phyloP scores from a whole-genome alignment of 2,329 filamentous ascomycete species.

The Talaromyces verruculosus region DNA sequence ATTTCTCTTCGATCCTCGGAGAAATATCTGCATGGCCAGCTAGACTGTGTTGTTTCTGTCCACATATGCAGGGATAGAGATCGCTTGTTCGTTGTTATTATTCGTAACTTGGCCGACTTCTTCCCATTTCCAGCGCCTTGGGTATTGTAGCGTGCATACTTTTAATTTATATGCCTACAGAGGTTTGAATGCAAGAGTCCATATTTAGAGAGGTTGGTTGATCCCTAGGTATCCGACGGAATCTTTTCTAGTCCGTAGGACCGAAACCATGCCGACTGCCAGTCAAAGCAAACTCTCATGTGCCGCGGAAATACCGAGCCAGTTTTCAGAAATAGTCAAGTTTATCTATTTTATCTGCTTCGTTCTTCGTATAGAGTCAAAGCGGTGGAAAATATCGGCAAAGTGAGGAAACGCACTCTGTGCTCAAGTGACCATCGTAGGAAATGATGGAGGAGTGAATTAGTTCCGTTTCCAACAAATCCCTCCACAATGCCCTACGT shows the following conservation, averaged over 20 bases:
- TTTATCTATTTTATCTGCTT: neutral
- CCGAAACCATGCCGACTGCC: neutral
- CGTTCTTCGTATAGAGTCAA: neutral
- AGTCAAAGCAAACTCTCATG: neutral
- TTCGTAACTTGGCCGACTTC: neutral
- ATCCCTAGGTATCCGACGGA: neutral
- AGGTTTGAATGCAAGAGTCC: neutral
- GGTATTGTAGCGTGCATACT: neutral
- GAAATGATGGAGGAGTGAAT: neutral
- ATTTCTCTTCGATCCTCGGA: neutral
- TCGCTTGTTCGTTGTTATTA: neutral
- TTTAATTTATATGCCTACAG: neutral
- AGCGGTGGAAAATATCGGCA: neutral
- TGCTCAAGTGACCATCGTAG: neutral
- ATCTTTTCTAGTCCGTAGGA: conserved; percentile 2
- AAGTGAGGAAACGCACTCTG: neutral
- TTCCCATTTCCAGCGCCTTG: conserved; percentile 1
- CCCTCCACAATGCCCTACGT: neutral
- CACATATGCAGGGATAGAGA: neutral
- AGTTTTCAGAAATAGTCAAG: neutral
- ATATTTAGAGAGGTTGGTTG: neutral
- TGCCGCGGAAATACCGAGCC: neutral
- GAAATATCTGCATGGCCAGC: neutral
- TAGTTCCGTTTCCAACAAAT: neutral
- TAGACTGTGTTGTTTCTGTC: neutral